Percentiles rank a stretch among this genome's conserved stretches.
Conservation (phyloP, 2,329 filamentous ascomycete genomes). For the Diaporthe sp. region DNA sequence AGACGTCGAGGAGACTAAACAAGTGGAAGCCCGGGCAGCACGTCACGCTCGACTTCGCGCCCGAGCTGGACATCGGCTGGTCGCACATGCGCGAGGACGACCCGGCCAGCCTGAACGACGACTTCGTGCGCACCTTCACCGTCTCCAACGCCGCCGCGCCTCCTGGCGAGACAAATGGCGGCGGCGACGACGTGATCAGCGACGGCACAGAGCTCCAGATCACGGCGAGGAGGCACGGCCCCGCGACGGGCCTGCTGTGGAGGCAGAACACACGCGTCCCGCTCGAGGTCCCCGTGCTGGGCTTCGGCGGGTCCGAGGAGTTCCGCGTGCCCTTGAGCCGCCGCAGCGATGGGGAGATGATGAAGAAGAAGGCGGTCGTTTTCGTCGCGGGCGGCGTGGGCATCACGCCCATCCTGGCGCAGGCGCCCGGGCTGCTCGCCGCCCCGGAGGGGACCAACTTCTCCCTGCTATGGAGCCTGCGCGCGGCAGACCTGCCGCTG, state of each 20-base stretch:
- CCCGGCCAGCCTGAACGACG: slow-evolving; percentile 84
- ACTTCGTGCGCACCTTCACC: slow-evolving; percentile 87
- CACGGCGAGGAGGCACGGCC: slow-evolving; percentile 77
- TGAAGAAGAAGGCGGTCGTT: slow-evolving; percentile 51
- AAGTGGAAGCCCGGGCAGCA: slow-evolving; percentile 80
- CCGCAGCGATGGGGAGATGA: slow-evolving; percentile 45
- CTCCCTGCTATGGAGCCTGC: slow-evolving; percentile 76
- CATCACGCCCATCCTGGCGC: slow-evolving; percentile 84
- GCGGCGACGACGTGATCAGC: slow-evolving; percentile 43
- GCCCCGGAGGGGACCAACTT: slow-evolving; percentile 53
- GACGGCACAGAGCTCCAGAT: slow-evolving; percentile 72
- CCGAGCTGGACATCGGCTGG: slow-evolving; percentile 79
- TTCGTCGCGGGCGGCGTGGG: slow-evolving; percentile 87
- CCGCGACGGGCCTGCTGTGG: slow-evolving; percentile 76
- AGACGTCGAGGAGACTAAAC: slow-evolving; percentile 41
- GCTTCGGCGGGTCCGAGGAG: slow-evolving; percentile 75
- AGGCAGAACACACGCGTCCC: slow-evolving; percentile 63
- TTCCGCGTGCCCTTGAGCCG: slow-evolving; percentile 53
- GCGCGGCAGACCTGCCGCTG: slow-evolving; percentile 71
- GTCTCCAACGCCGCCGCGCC: slow-evolving; percentile 71
- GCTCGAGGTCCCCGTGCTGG: slow-evolving; percentile 76
- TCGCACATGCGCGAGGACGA: slow-evolving; percentile 88
- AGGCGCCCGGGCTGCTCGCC: slow-evolving; percentile 64
- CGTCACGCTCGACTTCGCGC: slow-evolving; percentile 78
- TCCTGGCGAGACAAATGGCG: slow-evolving; percentile 38